Evolutionary conservation across 2,329 filamentous ascomycete genomes (phyloP), one percentile per base, ranked within the genome.

Genomic region (Fusarium papillatum): DNA sequence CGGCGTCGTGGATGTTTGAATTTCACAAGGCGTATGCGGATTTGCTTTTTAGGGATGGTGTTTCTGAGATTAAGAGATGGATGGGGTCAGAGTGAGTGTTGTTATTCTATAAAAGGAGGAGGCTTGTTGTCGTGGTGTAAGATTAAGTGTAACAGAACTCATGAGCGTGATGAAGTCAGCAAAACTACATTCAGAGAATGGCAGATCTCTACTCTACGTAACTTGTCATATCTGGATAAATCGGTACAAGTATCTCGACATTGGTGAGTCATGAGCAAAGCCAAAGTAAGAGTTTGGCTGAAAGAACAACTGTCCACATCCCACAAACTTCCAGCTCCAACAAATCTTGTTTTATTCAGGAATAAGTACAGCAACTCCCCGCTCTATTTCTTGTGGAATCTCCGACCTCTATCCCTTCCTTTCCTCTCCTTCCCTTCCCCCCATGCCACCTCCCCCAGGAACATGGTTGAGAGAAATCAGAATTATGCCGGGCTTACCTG

Each of bases 1-100:
- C 29, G 0, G 70, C 77, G 0, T n/a, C 22, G 4, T 69, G 76
- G 3, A 24, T 81, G 68, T 71, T 73, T 34, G 19, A 19, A 3
- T 80, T 82, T 19, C 81, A 82, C 48, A 66, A 74, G 19, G 22
- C 63, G 0, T 82, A 82, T 53, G 76, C 78, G 2, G 72, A 78
- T 39, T 39, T 78, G 2, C 34, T 82, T 1, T 82, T 82, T 19
- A 72, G 78, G 13, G 80, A 83, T 2, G 78, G 73, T 1, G 62
- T 82, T 29, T 60, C 77, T 0, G 75, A 79, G 22, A 69, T 82
- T 8, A 72, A 75, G 22, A 36, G 26, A 2, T 76, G 70, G 75
- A 73, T 75, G 59, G 62, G n/a, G 22, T 34, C 50, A 22, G 6
- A 2, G 13, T 61, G 24, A 61, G 14, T 7, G 24, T 2, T 43